Base-by-base conservation (phyloP, 345 rosid species). In the Rhizophora mangle region DNA sequence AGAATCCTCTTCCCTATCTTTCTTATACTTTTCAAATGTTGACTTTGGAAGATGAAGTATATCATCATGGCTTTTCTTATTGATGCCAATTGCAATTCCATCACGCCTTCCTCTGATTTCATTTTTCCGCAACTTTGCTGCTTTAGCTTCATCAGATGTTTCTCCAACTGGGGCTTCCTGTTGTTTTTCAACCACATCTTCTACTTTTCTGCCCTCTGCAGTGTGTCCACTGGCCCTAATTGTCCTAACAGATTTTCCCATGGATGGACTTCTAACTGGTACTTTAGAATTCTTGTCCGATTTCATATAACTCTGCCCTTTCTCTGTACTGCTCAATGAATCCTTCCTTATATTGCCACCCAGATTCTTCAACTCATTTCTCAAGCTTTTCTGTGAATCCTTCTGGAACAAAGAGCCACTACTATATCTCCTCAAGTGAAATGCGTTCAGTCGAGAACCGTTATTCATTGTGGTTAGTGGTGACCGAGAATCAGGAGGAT, bases 171-270 rank as follows among this genome's bases (percentile, higher is more conserved):
- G 62, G 65, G 64, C 70, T 49, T 53, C 80, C n/a, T 31, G 27
- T 58, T 39, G 52, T 31, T 70, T 80, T 71, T 64, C 78, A 34
- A 61, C 55, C 59, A 54, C 70, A 54, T 79, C 85, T 57, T 78
- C 84, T 9, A 34, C 66, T 61, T 64, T 68, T 37, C 52, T 72
- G 39, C 72, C 59, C 70, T 77, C 79, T 30, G 55, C 68, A 16
- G 70, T 66, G 47, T 20, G 68, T 22, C 72, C 75, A 69, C 80
- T 57, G 26, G 81, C 61, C 78, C 88, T 83, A 68, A 83, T 64
- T 56, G 90, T 89, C 77, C 96, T 81, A 22, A 91, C 97, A 0
- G 94, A 91, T 68, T 82, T 91, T 60, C 89, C 98, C 72, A 86
- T 81, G 2, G 67, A 55, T 55, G 82, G 68, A 71, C 78, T 61